Evolutionary conservation across 2,329 filamentous ascomycete species (phyloP).

Genomic region (Pseudogymnoascus sp.): DNA sequence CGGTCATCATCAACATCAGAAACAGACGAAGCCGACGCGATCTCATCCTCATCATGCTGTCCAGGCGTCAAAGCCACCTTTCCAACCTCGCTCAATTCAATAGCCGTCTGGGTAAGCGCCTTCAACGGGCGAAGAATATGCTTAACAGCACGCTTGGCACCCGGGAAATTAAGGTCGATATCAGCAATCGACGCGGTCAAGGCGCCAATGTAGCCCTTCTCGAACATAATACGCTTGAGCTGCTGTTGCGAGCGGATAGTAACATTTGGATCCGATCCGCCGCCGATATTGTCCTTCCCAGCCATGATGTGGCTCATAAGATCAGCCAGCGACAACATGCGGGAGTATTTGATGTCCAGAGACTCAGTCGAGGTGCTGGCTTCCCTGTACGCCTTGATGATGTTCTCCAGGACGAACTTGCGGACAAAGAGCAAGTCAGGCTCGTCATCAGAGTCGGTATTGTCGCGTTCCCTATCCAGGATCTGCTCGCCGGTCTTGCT

Average conservation of each 20-base stretch:
- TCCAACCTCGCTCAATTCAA: conserved; percentile 62
- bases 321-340: conserved; percentile 79
- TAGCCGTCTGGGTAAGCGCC: conserved; percentile 77
- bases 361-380: conserved; percentile 70
- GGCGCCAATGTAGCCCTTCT: conserved; percentile 88
- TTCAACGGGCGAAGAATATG: conserved; percentile 89
- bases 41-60: conserved; percentile 74
- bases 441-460: conserved; percentile 64
- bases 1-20: conserved; percentile 80
- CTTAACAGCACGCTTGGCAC: conserved; percentile 89
- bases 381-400: conserved; percentile 85
- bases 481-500: conserved; percentile 76
- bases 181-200: conserved; percentile 89
- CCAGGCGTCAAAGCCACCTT: conserved; percentile 60
- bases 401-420: conserved; percentile 88
- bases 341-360: conserved; percentile 77
- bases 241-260: conserved; percentile 61
- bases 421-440: conserved; percentile 83
- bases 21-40: conserved; percentile 77
- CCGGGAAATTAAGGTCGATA: conserved; percentile 88
- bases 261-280: conserved; percentile 33
- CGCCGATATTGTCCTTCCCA: conserved; percentile 59
- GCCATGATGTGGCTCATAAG: conserved; percentile 89
- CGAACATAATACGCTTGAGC: conserved; percentile 91
- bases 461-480: conserved; percentile 46